These are phyloP conservation scores for Phycomyces nitens DNA, from an alignment of 192 early-diverging fungal genomes.

Conservation along the genomic window DNA sequence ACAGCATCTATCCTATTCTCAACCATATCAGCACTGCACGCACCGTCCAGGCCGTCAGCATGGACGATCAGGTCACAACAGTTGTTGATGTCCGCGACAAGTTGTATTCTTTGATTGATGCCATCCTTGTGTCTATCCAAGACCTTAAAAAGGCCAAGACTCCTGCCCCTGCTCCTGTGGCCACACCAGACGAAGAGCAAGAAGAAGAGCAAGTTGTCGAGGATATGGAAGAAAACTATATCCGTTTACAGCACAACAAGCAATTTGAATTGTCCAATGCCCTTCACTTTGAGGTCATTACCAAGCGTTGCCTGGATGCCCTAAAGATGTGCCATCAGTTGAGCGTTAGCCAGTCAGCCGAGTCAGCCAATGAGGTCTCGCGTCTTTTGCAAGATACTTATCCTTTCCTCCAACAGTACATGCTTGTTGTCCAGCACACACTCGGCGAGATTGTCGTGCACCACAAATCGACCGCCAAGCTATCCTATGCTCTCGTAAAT, in stretches of 20 bases:
- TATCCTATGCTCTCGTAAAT: constrained; percentile 67
- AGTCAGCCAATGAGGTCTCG: constrained; percentile 17
- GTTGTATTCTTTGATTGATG: constrained; percentile 38
- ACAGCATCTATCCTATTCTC: constrained; percentile 36
- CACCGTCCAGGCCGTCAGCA: background rate
- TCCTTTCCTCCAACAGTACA: constrained; percentile 62
- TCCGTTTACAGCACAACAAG: constrained; percentile 41
- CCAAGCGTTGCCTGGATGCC: constrained; percentile 23
- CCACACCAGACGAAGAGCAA: constrained; percentile 28
- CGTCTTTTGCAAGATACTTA: constrained; percentile 43
- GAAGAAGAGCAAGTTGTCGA: constrained; percentile 39
- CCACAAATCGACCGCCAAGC: constrained; percentile 72
- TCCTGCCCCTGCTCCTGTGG: background rate
- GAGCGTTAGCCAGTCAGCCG: constrained; percentile 21
- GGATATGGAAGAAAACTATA: constrained; percentile 47
- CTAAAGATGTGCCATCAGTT: constrained; percentile 32
- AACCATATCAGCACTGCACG: constrained; percentile 34
- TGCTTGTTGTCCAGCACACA: constrained; percentile 57
- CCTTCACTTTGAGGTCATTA: constrained; percentile 36
- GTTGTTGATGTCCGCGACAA: constrained; percentile 11
- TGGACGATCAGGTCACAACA: background rate
- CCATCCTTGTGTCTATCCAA: constrained; percentile 42
- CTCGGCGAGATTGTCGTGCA: constrained; percentile 49
- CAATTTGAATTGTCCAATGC: constrained; percentile 28
- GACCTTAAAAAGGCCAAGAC: constrained; percentile 31